These are phyloP conservation scores for Lipomyces sp. DNA, from an alignment of 805 yeast genomes.

Conservation along the genomic window DNA sequence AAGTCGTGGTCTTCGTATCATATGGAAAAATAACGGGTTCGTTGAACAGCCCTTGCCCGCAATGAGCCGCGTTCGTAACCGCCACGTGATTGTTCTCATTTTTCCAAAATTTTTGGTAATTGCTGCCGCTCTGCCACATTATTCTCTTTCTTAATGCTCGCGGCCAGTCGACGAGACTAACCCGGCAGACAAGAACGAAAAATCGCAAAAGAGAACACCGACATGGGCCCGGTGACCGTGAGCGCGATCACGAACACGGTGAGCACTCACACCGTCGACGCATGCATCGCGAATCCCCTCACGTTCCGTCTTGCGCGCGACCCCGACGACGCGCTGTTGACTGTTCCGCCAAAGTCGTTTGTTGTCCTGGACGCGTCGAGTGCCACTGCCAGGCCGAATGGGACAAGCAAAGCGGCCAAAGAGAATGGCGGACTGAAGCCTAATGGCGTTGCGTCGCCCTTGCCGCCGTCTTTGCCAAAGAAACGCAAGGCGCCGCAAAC, in stretches of 20 bases:
- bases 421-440: neutral
- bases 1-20: too few species aligned
- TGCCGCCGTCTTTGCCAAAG: neutral
- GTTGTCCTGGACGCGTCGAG: constrained; percentile 10
- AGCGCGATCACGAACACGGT: constrained; percentile 19
- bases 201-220: too few species aligned
- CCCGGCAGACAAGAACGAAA: too few species aligned
- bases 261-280: constrained; percentile 12
- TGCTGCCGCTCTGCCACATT: too few species aligned
- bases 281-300: constrained; percentile 22
- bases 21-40: too few species aligned
- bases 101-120: too few species aligned
- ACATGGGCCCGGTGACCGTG: constrained; percentile 21
- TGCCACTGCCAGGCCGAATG: neutral
- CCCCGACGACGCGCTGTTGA: constrained; percentile 15
- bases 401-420: neutral
- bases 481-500: neutral
- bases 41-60: too few species aligned
- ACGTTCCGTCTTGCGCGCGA: constrained; percentile 18
- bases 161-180: too few species aligned
- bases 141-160: too few species aligned
- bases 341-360: constrained; percentile 17
- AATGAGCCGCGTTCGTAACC: too few species aligned
- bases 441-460: too few species aligned
- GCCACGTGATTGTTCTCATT: too few species aligned